Evolutionary conservation across 257 asterid species (phyloP).

Genomic region (Datura wrightii): DNA sequence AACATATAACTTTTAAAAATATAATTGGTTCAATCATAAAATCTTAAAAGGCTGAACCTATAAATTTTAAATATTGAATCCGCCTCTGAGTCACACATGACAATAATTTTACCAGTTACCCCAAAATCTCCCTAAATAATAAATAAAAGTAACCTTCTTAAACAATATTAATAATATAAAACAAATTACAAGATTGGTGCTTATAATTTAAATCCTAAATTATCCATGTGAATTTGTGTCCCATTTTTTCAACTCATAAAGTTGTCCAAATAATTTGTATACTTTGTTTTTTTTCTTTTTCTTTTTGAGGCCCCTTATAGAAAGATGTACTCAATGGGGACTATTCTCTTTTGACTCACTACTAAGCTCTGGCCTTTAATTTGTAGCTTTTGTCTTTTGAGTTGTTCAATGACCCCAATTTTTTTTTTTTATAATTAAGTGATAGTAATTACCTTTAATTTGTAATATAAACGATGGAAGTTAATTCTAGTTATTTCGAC

Average conservation of each 20-base stretch:
- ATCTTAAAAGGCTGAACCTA: too few species aligned
- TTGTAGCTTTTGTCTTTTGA: conserved; percentile 35
- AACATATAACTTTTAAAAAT: too few species aligned
- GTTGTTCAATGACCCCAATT: conserved; percentile 41
- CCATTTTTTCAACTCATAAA: not conserved
- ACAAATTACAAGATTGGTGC: not conserved
- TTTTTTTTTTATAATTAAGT: too few species aligned
- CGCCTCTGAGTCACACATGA: too few species aligned
- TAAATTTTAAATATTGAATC: too few species aligned
- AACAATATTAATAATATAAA: not conserved
- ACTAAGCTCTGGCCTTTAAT: not conserved
- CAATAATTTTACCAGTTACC: not conserved
- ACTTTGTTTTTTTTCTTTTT: not conserved
- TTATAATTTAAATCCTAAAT: not conserved
- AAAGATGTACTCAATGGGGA: conserved; percentile 21
- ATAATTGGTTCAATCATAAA: too few species aligned
- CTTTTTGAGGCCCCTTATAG: conserved; percentile 26
- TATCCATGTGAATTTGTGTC: conserved; percentile 27
- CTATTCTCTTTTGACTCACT: conserved; percentile 1
- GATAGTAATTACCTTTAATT: too few species aligned
- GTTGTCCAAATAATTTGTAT: conserved; percentile 24
- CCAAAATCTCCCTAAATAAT: not conserved
- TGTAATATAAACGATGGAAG: too few species aligned
- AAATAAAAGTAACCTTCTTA: not conserved
- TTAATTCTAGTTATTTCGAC: not conserved